Percentiles rank a stretch among this genome's conserved stretches.
Evolutionary conservation across 345 rosid genomes (phyloP).

Genomic region (Camelina hispida): DNA sequence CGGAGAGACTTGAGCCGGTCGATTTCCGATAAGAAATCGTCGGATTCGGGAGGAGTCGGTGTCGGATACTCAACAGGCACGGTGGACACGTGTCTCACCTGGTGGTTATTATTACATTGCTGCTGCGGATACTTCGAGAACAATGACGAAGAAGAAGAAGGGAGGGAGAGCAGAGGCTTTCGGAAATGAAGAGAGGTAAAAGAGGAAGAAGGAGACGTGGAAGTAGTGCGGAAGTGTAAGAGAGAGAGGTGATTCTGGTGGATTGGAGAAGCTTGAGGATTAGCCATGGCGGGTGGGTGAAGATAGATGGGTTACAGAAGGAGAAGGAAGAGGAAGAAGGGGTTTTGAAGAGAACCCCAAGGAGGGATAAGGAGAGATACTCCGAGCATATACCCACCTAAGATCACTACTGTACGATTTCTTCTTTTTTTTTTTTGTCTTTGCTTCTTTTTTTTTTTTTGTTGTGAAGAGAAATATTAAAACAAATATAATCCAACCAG

Average conservation of each 20-base stretch:
- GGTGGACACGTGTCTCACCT: slow-evolving; percentile 62
- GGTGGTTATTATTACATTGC: slow-evolving; percentile 32
- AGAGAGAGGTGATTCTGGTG: slow-evolving; percentile 43
- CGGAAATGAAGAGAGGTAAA: slow-evolving; percentile 35
- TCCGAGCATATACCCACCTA: slow-evolving; percentile 62
- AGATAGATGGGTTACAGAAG: neutral
- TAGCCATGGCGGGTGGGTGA: slow-evolving; percentile 50
- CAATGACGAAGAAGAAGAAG: slow-evolving; percentile 42
- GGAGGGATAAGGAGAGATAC: slow-evolving; percentile 65
- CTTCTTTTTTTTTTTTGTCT: slow-evolving; percentile 12
- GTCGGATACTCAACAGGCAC: slow-evolving; percentile 69
- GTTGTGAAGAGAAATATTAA: neutral
- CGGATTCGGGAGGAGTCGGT: slow-evolving; percentile 64
- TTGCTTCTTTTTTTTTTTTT: neutral
- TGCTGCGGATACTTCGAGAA: slow-evolving; percentile 20
- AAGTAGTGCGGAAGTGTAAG: slow-evolving; percentile 38
- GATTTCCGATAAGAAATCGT: slow-evolving; percentile 66
- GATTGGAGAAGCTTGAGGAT: slow-evolving; percentile 43
- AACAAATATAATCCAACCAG: slow-evolving; percentile 22
- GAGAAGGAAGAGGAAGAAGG: slow-evolving; percentile 20
- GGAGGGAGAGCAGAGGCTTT: slow-evolving; percentile 39
- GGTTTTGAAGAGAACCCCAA: slow-evolving; percentile 34
- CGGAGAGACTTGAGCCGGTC: slow-evolving; percentile 67
- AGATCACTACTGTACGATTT: slow-evolving; percentile 4
- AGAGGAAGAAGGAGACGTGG: slow-evolving; percentile 35